Evolutionary conservation across 1,139 yeast genomes (phyloP), one percentile per base, ranked within the genome.

Genomic region (Scheffersomyces lignicola): DNA sequence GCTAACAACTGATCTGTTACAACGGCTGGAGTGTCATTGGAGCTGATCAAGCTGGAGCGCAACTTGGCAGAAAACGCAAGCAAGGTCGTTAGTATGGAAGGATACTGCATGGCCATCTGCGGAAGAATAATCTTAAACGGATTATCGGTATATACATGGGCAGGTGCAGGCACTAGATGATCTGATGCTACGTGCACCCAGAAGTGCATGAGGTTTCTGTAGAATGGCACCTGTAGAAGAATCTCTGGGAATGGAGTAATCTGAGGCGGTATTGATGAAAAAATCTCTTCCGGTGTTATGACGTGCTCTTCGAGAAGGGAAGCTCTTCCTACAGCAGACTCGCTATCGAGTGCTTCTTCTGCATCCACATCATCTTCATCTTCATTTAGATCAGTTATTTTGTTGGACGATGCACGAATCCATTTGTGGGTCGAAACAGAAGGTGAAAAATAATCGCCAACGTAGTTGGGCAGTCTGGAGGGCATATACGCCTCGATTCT

Each of bases 71-170:
- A 80, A 53, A 80, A 82, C 2, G 92, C 90, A 24, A 84, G 59
- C 14, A 84, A 51, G 1, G 84, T 63, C 2, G 85, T 72, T 44
- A 83, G 58, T 9, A 85, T 58, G 0, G 85, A 75, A 4, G 80
- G 76, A 35, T 73, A 68, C 13, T 71, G 66, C 69, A 82, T 65
- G 0, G 94, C 90, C 76, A 85, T 71, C 43, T 76, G 77, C 0
- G 94, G 92, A 12, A 85, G 56, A 4, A 83, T 58, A 6, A 73
- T 71, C 40, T 73, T 73, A 58, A 84, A 83, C 0, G 95, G 95
- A 47, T 84, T 85, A 15, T 76, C 79, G 15, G 60, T 65, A 49
- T 81, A 80, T 3, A 73, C 50, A 12, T 64, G 56, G 2, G 76
- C 65, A 5, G 89, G 88, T 0, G 87, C 83, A 0, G 94, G 92